These are phyloP conservation scores for Dendrocalamus sinicus DNA, from an alignment of 176 grass and related monocot species.

Conservation along the genomic window DNA sequence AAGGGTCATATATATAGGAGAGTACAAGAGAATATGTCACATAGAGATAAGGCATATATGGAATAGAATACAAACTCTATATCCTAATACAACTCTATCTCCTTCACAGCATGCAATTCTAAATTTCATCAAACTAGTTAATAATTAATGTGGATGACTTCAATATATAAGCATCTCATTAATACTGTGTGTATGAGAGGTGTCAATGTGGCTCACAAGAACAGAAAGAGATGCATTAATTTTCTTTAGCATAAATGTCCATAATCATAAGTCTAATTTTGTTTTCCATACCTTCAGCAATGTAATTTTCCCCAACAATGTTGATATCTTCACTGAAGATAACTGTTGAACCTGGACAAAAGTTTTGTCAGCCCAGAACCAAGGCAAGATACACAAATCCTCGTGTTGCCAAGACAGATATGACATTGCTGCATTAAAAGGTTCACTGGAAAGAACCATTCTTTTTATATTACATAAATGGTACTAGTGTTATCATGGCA, in stretches of 20 bases:
- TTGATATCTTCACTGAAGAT: slow-evolving; percentile 81
- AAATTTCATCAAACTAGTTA: neutral
- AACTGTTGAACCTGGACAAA: slow-evolving; percentile 69
- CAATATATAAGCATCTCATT: neutral
- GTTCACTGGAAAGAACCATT: neutral
- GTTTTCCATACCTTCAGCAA: slow-evolving; percentile 77
- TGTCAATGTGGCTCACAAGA: slow-evolving; percentile 24
- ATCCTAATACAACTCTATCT: too few relatives aligned
- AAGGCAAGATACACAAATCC: slow-evolving; percentile 26
- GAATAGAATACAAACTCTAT: too few relatives aligned
- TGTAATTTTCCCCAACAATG: slow-evolving; percentile 76
- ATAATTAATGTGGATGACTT: slow-evolving; percentile 17
- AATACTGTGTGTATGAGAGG: slow-evolving; percentile 10
- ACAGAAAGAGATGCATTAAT: slow-evolving; percentile 11
- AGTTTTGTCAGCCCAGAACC: slow-evolving; percentile 20
- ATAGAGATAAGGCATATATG: too few relatives aligned
- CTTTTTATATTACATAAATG: slow-evolving; percentile 35
- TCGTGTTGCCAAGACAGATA: slow-evolving; percentile 1
- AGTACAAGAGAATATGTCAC: too few relatives aligned
- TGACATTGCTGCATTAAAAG: slow-evolving; percentile 19
- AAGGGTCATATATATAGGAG: too few relatives aligned
- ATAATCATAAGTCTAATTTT: slow-evolving; percentile 28
- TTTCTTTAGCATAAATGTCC: slow-evolving; percentile 23
- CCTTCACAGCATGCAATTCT: neutral
- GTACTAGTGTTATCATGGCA: neutral